Conservation (phyloP, 148 eudicot genomes). For the Suaeda aralocaspica region DNA sequence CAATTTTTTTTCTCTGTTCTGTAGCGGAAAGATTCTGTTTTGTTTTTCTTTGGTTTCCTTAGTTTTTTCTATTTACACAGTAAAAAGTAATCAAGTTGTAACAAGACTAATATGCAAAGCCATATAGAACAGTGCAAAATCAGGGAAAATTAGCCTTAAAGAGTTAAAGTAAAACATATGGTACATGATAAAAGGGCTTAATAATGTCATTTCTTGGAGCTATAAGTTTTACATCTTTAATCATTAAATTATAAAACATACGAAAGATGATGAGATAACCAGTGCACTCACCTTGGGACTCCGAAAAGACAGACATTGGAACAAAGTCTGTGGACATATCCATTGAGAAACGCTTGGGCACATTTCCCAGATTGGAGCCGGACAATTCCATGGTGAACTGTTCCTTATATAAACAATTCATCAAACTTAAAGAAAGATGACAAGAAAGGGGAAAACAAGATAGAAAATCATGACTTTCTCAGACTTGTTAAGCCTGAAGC, state of each 20-base stretch:
- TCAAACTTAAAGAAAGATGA: slow-evolving; percentile 23
- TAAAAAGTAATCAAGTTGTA: no score
- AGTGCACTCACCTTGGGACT: slow-evolving; percentile 59
- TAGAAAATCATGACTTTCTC: slow-evolving; percentile 15
- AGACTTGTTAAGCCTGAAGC: slow-evolving; percentile 3
- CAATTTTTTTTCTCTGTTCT: no score
- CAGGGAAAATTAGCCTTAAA: no score
- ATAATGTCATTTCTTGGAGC: not conserved
- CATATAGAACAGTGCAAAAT: no score
- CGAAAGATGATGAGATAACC: not conserved
- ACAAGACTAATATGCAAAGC: no score
- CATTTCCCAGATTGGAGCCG: slow-evolving; percentile 52
- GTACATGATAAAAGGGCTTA: not conserved
- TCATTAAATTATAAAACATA: not conserved
- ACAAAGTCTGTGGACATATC: slow-evolving; percentile 63
- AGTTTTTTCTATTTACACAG: no score
- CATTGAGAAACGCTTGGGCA: slow-evolving; percentile 66
- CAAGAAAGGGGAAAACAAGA: slow-evolving; percentile 14
- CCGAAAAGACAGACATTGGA: slow-evolving; percentile 79
- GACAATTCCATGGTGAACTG: slow-evolving; percentile 87
- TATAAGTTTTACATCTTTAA: not conserved
- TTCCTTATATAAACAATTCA: slow-evolving; percentile 33
- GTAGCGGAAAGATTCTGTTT: no score
- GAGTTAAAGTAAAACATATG: no score
- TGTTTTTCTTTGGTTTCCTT: no score